Conservation (phyloP, 495 filamentous ascomycete genomes). For the Polyplosphaeria fusca region DNA sequence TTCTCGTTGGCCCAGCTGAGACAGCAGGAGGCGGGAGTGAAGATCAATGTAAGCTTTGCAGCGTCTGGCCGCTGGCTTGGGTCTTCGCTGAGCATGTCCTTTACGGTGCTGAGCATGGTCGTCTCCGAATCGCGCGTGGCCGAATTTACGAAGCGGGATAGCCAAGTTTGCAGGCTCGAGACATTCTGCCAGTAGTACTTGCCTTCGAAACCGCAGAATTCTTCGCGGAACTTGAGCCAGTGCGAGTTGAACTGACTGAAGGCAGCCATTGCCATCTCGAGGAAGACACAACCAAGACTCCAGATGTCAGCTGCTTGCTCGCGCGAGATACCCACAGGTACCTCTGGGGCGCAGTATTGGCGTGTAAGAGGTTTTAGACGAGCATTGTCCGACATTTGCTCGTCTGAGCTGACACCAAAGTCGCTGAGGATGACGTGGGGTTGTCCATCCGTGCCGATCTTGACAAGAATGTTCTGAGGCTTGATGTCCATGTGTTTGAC, state of each 20-base stretch:
- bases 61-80: conserved; percentile 26
- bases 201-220: conserved; percentile 16
- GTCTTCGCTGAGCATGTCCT: conserved; percentile 22
- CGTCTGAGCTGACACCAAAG: conserved; percentile 30
- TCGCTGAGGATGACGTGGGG: conserved; percentile 30
- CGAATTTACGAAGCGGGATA: conserved; percentile 7
- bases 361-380: conserved; percentile 19
- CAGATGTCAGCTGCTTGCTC: conserved; percentile 31
- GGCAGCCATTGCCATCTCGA: conserved; percentile 29
- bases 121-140: not conserved
- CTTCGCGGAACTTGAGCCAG: conserved; percentile 22
- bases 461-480: conserved; percentile 35
- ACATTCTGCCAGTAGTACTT: conserved; percentile 31
- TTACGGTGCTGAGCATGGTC: conserved; percentile 13
- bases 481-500: conserved; percentile 36
- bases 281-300: conserved; percentile 34
- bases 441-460: conserved; percentile 17
- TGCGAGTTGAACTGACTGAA: conserved; percentile 3
- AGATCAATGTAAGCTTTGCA: conserved; percentile 18
- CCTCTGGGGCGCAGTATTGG: conserved; percentile 34
- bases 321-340: conserved; percentile 5
- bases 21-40: conserved; percentile 30
- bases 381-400: not conserved
- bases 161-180: conserved; percentile 16
- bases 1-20: conserved; percentile 30